phyloP scores from a whole-genome alignment of 192 early-diverging fungal species.

The Hyaloraphidium curvatum region DNA sequence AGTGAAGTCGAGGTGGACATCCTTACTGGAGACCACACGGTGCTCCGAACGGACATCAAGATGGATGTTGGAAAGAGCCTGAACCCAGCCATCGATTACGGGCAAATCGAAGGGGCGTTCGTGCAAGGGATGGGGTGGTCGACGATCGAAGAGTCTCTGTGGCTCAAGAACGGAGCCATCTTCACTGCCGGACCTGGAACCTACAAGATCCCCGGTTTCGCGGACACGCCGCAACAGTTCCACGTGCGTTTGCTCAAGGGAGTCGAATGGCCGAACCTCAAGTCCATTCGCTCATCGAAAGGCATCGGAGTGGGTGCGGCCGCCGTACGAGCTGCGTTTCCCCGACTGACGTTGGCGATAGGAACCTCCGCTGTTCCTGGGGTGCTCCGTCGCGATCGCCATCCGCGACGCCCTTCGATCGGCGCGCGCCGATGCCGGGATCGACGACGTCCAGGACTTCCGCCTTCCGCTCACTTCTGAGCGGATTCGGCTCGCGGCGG shows the following conservation, averaged over 20 bases:
- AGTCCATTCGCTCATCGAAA: slow-evolving; percentile 20
- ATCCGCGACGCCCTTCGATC: slow-evolving; percentile 55
- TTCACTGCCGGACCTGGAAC: slow-evolving; percentile 65
- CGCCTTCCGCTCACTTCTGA: slow-evolving; percentile 63
- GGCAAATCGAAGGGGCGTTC: slow-evolving; percentile 26
- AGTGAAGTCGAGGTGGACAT: slow-evolving; percentile 74
- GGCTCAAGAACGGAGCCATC: slow-evolving; percentile 45
- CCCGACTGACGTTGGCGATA: no score
- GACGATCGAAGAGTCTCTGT: slow-evolving; percentile 63
- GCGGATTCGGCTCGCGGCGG: slow-evolving; percentile 46
- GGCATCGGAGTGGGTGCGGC: slow-evolving; percentile 69
- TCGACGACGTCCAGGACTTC: slow-evolving; percentile 32
- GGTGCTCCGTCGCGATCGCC: slow-evolving; percentile 55
- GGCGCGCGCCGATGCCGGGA: slow-evolving; percentile 20
- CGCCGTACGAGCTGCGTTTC: no score
- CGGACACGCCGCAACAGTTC: slow-evolving; percentile 66
- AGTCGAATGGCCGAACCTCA: slow-evolving; percentile 27
- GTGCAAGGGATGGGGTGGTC: slow-evolving; percentile 40
- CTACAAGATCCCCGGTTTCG: slow-evolving; percentile 77
- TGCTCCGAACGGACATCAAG: slow-evolving; percentile 47
- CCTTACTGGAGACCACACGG: slow-evolving; percentile 59
- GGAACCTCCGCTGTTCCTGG: slow-evolving; percentile 74
- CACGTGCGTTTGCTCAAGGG: slow-evolving; percentile 42
- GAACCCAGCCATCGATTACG: slow-evolving; percentile 74
- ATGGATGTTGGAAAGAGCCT: slow-evolving; percentile 76